phyloP scores from a whole-genome alignment of 2,329 filamentous ascomycete genomes.

The Fusarium pseudonygamai region DNA sequence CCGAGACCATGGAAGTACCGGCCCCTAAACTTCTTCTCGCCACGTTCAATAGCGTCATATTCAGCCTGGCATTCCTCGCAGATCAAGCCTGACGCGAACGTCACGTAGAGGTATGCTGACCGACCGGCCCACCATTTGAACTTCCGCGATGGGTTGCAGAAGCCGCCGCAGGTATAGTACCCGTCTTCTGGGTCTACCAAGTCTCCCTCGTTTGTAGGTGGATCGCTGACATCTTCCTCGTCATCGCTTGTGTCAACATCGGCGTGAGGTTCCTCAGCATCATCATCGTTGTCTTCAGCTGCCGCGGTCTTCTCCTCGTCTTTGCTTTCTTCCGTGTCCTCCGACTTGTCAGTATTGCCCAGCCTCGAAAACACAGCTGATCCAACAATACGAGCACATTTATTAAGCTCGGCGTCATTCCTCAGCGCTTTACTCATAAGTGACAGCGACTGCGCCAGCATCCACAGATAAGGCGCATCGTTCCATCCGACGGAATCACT shows the following conservation, averaged over 20 bases:
- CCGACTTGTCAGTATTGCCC: background rate
- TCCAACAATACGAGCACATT: background rate
- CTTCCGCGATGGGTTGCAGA: background rate
- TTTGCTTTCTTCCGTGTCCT: background rate
- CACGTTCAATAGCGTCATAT: background rate
- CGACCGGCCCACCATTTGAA: background rate
- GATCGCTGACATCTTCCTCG: fast-evolving
- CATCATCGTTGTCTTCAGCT: fast-evolving
- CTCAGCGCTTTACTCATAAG: background rate
- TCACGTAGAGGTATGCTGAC: background rate
- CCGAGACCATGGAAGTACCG: background rate
- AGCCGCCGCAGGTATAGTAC: background rate
- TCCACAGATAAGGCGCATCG: background rate
- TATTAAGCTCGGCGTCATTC: background rate
- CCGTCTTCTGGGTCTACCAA: background rate
- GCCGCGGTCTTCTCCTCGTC: background rate
- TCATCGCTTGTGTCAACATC: background rate
- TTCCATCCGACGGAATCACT: slow-evolving; percentile 9
- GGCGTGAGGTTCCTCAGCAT: fast-evolving
- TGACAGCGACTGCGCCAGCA: background rate
- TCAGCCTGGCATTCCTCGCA: background rate
- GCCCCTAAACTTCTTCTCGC: background rate
- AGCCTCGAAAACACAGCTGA: background rate
- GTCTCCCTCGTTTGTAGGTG: background rate
- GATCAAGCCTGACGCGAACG: background rate